Evolutionary conservation across 2,329 filamentous ascomycete species (phyloP).

Genomic region (Colletotrichum truncatum): DNA sequence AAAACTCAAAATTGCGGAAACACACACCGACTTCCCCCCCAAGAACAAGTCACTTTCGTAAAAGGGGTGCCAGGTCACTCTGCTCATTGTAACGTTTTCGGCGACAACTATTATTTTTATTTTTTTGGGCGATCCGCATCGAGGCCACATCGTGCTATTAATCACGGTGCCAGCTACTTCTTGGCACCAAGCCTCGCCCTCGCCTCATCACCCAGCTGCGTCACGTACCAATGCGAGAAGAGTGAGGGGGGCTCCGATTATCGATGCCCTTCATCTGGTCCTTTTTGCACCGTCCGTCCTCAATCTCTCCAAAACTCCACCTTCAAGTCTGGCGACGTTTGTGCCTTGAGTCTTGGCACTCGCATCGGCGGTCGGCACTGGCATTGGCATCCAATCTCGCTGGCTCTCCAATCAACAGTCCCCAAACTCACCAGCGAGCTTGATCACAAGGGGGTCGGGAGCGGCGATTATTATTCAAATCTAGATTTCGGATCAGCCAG

Average conservation of each 20-base stretch:
- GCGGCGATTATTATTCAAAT: not conserved
- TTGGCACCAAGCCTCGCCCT: slow-evolving; percentile 10
- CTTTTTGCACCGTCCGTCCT: not conserved
- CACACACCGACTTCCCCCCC: not conserved
- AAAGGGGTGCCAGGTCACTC: no score
- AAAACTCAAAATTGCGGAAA: slow-evolving; percentile 11
- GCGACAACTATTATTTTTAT: not conserved
- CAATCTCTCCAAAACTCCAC: not conserved
- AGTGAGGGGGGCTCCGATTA: not conserved
- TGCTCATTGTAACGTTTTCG: slow-evolving; percentile 2
- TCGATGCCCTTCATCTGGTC: not conserved
- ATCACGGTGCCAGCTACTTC: not conserved
- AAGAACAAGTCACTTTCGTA: not conserved
- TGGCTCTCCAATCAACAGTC: not conserved
- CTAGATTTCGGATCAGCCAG: not conserved
- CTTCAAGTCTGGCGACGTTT: not conserved
- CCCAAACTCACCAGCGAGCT: not conserved
- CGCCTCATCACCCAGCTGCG: not conserved
- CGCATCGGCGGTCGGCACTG: slow-evolving; percentile 5
- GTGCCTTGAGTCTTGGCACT: slow-evolving; percentile 24
- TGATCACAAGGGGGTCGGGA: slow-evolving; percentile 7
- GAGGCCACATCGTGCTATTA: not conserved
- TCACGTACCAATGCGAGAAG: not conserved
- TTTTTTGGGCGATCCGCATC: not conserved
- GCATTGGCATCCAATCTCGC: slow-evolving; percentile 23